Evolutionary conservation across 352 stramenopile genomes (phyloP).

Genomic region (Phytophthora sojae): DNA sequence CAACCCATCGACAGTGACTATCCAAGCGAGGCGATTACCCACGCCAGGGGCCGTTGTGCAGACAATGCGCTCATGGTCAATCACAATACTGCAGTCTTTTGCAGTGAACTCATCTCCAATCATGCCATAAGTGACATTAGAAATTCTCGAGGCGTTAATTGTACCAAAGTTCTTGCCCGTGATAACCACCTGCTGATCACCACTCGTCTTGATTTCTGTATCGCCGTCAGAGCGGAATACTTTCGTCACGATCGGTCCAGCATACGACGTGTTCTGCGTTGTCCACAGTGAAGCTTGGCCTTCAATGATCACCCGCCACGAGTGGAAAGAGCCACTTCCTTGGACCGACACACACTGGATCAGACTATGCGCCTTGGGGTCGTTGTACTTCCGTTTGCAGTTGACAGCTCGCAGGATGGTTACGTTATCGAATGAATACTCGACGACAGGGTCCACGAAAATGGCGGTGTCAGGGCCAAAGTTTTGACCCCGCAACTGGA

Average conservation of each 20-base stretch:
- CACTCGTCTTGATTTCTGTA: slow-evolving; percentile 56
- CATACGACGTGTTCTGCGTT: slow-evolving; percentile 57
- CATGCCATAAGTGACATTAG: slow-evolving; percentile 60
- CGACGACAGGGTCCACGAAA: slow-evolving; percentile 57
- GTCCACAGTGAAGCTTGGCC: slow-evolving; percentile 41
- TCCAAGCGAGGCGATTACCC: slow-evolving; percentile 57
- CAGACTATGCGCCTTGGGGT: slow-evolving; percentile 46
- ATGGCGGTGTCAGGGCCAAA: slow-evolving; percentile 58
- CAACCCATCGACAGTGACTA: slow-evolving; percentile 65
- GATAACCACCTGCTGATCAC: slow-evolving; percentile 59
- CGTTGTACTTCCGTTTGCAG: slow-evolving; percentile 63
- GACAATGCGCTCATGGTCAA: slow-evolving; percentile 59
- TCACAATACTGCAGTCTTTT: slow-evolving; percentile 47
- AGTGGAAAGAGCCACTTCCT: slow-evolving; percentile 54
- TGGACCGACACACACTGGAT: slow-evolving; percentile 61
- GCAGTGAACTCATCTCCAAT: slow-evolving; percentile 55
- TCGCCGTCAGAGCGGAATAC: slow-evolving; percentile 59
- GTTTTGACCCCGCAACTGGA: slow-evolving; percentile 54
- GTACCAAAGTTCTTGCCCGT: slow-evolving; percentile 68
- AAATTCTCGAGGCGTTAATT: slow-evolving; percentile 39
- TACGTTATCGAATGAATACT: slow-evolving; percentile 52
- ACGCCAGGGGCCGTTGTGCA: slow-evolving; percentile 61
- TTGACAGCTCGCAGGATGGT: slow-evolving; percentile 50
- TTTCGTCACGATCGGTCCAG: slow-evolving; percentile 61
- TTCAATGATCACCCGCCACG: slow-evolving; percentile 56